These are phyloP conservation scores for Monosporascus sp. DNA, from an alignment of 2,329 filamentous ascomycete species.

Conservation along the genomic window DNA sequence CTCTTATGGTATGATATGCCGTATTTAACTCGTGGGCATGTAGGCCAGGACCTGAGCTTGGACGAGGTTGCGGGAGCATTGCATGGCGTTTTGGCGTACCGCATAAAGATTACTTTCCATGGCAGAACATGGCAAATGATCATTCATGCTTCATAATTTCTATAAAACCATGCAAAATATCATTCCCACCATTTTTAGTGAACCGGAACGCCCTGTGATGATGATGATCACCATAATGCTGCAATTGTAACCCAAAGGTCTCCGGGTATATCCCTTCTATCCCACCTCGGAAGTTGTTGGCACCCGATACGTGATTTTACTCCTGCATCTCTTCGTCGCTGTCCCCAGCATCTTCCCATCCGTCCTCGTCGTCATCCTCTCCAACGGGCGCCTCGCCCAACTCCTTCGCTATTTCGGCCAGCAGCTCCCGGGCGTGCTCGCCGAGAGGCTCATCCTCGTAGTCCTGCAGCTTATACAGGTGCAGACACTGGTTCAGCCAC, in stretches of 20 bases:
- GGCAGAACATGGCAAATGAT: not conserved
- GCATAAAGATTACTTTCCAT: not conserved
- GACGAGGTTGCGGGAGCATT: not conserved
- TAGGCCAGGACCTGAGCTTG: not conserved
- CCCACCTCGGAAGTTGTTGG: not conserved
- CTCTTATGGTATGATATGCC: not conserved
- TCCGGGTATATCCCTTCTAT: not conserved
- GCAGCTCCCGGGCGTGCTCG: conserved; percentile 68
- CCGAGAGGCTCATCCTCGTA: conserved; percentile 81
- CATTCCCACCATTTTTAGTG: not conserved
- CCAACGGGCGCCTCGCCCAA: conserved; percentile 55
- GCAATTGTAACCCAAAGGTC: not conserved
- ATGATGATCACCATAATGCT: not conserved
- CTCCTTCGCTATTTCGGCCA: conserved; percentile 57
- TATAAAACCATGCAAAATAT: not conserved
- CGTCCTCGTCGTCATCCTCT: conserved; percentile 50
- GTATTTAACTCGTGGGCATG: not conserved
- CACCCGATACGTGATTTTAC: conserved; percentile 11
- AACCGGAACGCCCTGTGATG: not conserved
- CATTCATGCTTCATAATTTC: not conserved
- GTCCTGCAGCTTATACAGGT: conserved; percentile 70
- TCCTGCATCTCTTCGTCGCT: conserved; percentile 56
- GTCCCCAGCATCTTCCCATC: conserved; percentile 38
- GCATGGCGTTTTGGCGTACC: not conserved
- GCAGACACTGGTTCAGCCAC: conserved; percentile 77